Evolutionary conservation across 768 basidiomycete species (phyloP).

Genomic region (Asterophora parasitica): DNA sequence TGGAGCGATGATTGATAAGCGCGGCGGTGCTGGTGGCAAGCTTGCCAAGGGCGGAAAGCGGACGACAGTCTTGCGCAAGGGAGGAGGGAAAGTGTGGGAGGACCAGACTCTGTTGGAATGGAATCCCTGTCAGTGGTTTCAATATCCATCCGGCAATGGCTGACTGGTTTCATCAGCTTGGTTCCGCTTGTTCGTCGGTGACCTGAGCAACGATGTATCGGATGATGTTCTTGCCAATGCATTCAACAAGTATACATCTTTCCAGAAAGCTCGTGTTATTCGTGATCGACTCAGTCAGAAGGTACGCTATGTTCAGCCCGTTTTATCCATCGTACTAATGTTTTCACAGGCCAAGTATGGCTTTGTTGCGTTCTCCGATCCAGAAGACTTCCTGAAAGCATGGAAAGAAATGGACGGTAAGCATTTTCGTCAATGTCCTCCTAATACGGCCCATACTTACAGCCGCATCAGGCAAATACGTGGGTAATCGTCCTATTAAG

Average conservation of each 20-base stretch:
- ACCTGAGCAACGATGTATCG: conserved; percentile 96
- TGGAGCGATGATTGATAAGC: conserved; percentile 85
- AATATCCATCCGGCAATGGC: conserved; percentile 1
- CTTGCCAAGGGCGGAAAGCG: conserved; percentile 88
- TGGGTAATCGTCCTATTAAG: conserved; percentile 95
- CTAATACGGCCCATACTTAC: background rate
- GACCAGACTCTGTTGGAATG: conserved; percentile 96
- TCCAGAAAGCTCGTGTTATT: conserved; percentile 93
- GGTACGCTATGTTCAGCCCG: conserved; percentile 35
- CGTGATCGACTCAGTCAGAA: conserved; percentile 92
- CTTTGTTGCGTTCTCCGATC: conserved; percentile 96
- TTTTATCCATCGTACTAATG: background rate
- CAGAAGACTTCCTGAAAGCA: conserved; percentile 95
- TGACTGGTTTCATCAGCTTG: conserved; percentile 54
- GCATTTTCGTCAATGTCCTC: conserved; percentile 19
- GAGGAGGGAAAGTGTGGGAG: conserved; percentile 96
- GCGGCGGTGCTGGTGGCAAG: conserved; percentile 81
- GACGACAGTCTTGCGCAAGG: conserved; percentile 91
- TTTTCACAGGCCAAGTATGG: conserved; percentile 82
- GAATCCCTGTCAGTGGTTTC: conserved; percentile 81
- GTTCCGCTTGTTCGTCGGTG: conserved; percentile 97
- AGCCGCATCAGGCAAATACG: conserved; percentile 74
- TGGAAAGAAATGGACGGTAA: conserved; percentile 99
- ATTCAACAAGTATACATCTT: conserved; percentile 90
- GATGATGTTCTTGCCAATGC: conserved; percentile 92